Base-by-base conservation (phyloP, 768 basidiomycete genomes). In the Amanita fuliginea region DNA sequence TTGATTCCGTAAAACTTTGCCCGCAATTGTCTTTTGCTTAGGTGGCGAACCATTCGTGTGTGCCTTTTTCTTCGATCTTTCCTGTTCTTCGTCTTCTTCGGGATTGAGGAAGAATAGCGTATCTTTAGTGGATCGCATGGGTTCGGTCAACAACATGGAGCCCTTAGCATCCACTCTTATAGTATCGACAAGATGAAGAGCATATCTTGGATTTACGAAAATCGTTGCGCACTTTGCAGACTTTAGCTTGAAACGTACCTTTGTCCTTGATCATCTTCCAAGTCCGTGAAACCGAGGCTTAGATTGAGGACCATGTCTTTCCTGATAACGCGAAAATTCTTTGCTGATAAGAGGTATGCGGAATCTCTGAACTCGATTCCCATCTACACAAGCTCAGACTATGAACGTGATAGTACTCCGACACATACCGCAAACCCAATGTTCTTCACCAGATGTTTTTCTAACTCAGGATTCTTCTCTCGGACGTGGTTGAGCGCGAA, bases 301-400 rank as follows among this genome's bases (percentile, higher is more conserved):
- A 99, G 70, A 59, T 83, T 88, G 62, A 96, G 72, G 22, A 89
- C 75, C 93, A 95, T 96, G 59, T 83, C 82, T 47, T 81, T 69
- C 59, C 77, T 81, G 43, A 97, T 62, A 11, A 66, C 67, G 8
- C 84, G 80, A 6, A 67, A 67, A 58, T 90, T 95, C 69, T 95
- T 98, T 6, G 81, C 54, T 4, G 84, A 85, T 33, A 98, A 69
- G 10, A 93, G 67, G 62, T 93, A 96, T 0, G 81, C 71, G 8
- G 84, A 79, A 60, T 99, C 95, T 36, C 93, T 81, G 68, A 94
- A 97, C 63, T 99, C 95, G 61, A 97, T 80, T 5, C 95, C 95
- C 63, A 83, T 97, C 94, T 97, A 57, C 13, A 34, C 10, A 36
- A 28, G 42, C 24, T 36, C 49, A 18, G 47, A 42, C 22, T 28